Conservation (phyloP, 805 yeast species). For the Priceomyces haplophilus region DNA sequence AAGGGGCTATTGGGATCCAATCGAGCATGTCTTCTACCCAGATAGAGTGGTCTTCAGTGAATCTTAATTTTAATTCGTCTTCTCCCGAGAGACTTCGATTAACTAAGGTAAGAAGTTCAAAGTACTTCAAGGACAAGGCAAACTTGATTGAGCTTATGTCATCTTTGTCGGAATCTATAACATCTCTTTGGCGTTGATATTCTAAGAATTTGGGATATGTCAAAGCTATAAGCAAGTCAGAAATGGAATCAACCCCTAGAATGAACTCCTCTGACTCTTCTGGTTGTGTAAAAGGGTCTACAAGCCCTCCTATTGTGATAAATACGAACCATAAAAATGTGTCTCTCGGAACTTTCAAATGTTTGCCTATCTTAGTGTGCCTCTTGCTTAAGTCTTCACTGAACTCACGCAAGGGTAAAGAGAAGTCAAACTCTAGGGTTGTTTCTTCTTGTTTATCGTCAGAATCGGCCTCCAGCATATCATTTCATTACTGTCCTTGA, state of each 20-base stretch:
- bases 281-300: slow-evolving; percentile 72
- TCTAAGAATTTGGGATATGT: slow-evolving; percentile 14
- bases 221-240: slow-evolving; percentile 50
- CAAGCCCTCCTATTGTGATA: slow-evolving; percentile 19
- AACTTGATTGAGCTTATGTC: slow-evolving; percentile 30
- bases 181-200: slow-evolving; percentile 5
- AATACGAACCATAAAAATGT: slow-evolving; percentile 15
- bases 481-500: slow-evolving; percentile 12
- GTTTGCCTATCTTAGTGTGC: slow-evolving; percentile 13
- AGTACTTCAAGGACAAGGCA: slow-evolving; percentile 34
- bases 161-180: slow-evolving; percentile 3
- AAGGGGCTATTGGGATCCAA: slow-evolving; percentile 29
- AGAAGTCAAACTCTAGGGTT: slow-evolving; percentile 15
- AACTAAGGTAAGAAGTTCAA: slow-evolving; percentile 36
- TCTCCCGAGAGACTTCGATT: slow-evolving; percentile 36
- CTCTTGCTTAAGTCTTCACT: slow-evolving; percentile 11
- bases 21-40: slow-evolving; percentile 19
- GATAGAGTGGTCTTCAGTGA: slow-evolving; percentile 37
- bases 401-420: slow-evolving; percentile 11
- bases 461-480: slow-evolving; percentile 16
- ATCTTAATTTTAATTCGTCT: slow-evolving; percentile 41
- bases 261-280: slow-evolving; percentile 52
- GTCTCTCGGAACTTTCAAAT: slow-evolving; percentile 16
- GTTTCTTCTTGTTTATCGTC: slow-evolving; percentile 12
- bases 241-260: slow-evolving; percentile 54